Conservation (phyloP, 2,329 filamentous ascomycete genomes). For the Albophoma yamanashiensis region DNA sequence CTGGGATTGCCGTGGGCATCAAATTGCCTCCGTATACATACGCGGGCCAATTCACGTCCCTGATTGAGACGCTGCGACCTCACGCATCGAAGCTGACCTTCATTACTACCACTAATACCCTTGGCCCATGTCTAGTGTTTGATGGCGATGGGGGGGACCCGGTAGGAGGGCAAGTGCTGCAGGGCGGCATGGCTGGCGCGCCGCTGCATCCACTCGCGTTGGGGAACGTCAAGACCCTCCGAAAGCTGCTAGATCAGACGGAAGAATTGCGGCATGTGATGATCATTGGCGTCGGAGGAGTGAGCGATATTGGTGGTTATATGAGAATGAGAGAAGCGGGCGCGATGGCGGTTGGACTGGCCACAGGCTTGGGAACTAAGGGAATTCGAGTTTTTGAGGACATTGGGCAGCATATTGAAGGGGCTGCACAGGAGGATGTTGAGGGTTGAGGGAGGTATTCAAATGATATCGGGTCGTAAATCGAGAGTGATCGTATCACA, state of each 20-base stretch:
- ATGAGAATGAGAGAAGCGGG: slow-evolving; percentile 56
- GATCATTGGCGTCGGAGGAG: slow-evolving; percentile 65
- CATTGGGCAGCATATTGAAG: slow-evolving; percentile 28
- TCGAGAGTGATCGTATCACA: too few relatives aligned
- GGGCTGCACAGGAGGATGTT: neutral
- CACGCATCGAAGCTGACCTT: slow-evolving; percentile 40
- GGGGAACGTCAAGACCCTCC: slow-evolving; percentile 64
- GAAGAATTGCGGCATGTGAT: slow-evolving; percentile 39
- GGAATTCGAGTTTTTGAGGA: slow-evolving; percentile 52
- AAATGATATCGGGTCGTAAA: too few relatives aligned
- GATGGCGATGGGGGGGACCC: slow-evolving; percentile 23
- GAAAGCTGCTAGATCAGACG: slow-evolving; percentile 43
- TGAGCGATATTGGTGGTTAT: slow-evolving; percentile 52
- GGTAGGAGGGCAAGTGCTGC: slow-evolving; percentile 24
- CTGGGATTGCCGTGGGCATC: slow-evolving; percentile 41
- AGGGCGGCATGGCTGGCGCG: slow-evolving; percentile 64
- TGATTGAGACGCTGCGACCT: slow-evolving; percentile 44
- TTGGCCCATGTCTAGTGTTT: slow-evolving; percentile 57
- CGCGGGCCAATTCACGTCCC: slow-evolving; percentile 47
- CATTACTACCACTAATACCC: slow-evolving; percentile 62
- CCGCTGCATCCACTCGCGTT: slow-evolving; percentile 63
- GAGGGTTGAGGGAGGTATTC: neutral
- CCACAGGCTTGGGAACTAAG: slow-evolving; percentile 55
- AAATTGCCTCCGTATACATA: slow-evolving; percentile 74
- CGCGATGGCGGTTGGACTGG: slow-evolving; percentile 56